Base-by-base conservation (phyloP, 2,329 filamentous ascomycete genomes). In the Colletotrichum viniferum region DNA sequence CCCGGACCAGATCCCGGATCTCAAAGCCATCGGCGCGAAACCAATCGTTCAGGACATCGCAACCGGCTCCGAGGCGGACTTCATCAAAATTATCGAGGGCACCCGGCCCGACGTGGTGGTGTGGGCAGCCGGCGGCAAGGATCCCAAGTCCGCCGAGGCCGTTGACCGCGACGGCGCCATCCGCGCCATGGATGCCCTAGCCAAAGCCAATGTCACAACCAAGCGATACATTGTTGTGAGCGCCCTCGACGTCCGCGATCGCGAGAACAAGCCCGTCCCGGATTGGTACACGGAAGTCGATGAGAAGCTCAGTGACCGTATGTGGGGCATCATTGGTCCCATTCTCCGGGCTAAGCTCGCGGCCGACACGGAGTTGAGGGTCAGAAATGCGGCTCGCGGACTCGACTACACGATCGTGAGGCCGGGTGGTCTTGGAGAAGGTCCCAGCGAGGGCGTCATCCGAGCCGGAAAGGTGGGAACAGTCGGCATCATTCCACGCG, bases 111-210 rank as follows among this genome's bases (percentile, higher is more conserved):
- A 82, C 52, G 71, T 79, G 7, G 78, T 85, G 21, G 78, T 85
- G 56, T 85, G 83, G 81, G 78, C 80, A 7, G 83, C 83, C 28
- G 77, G 83, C 73, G 73, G 73, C 69, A 75, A 75, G 69, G 84
- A 83, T 21, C 82, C 85, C 3, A 84, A 84, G 48, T 82, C 87
- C 28, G 88, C 87, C 18, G 79, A 82, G 36, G 81, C 82, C 18
- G 86, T 89, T 30, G 87, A 89, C 77, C 79, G 84, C 32, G 84
- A 86, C 69, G 87, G 84, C 14, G 87, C 87, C 6, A 85, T 88
- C 74, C 83, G 83, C 72, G 82, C 82, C 76, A 87, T 89, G 80
- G 85, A 88, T 48, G 87, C 87, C 3, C 82, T 85, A 3, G 83
- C 84, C 7, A 79, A 82, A 14, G 83, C 84, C 7, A 78, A 82